These are phyloP conservation scores for Quercus alba DNA, from an alignment of 306 rosid species.

Conservation along the genomic window DNA sequence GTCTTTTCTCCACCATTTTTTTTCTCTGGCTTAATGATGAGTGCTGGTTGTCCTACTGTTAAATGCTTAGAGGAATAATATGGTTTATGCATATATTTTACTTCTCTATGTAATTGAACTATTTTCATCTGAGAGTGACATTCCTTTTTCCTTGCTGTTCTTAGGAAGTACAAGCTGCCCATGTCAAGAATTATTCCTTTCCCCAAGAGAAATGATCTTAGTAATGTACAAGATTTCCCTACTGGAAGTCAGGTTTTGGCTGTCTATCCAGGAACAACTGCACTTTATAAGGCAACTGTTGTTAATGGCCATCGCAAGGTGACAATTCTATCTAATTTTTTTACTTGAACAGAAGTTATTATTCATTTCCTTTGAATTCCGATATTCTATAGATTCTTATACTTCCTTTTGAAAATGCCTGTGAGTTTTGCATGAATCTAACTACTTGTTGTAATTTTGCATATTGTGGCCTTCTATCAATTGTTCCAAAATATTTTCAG, in stretches of 20 bases:
- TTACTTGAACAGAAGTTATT: conserved; percentile 1
- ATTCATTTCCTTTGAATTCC: background rate
- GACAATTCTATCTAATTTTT: conserved; percentile 19
- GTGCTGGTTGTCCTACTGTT: background rate
- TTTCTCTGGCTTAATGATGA: no score
- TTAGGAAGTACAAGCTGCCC: conserved; percentile 86
- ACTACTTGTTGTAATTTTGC: conserved; percentile 31
- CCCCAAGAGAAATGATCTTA: conserved; percentile 85
- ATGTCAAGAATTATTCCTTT: conserved; percentile 82
- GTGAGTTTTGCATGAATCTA: conserved; percentile 26
- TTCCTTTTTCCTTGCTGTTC: conserved; percentile 14
- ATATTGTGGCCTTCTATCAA: conserved; percentile 33
- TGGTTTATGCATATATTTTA: background rate
- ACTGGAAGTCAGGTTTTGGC: conserved; percentile 89
- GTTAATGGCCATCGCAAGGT: conserved; percentile 93
- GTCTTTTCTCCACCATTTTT: no score
- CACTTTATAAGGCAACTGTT: conserved; percentile 97
- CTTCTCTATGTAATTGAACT: background rate
- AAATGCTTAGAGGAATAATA: background rate
- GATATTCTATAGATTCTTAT: background rate
- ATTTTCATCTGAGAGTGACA: background rate
- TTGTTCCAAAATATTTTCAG: conserved; percentile 44
- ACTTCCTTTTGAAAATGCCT: background rate
- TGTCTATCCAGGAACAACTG: conserved; percentile 98
- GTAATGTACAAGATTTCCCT: conserved; percentile 64